A percentile compares a stretch with the other conserved stretches of the same genome.
These are phyloP conservation scores for Trypanosoma melophagium DNA, from an alignment of 208 protist species.

Conservation along the genomic window DNA sequence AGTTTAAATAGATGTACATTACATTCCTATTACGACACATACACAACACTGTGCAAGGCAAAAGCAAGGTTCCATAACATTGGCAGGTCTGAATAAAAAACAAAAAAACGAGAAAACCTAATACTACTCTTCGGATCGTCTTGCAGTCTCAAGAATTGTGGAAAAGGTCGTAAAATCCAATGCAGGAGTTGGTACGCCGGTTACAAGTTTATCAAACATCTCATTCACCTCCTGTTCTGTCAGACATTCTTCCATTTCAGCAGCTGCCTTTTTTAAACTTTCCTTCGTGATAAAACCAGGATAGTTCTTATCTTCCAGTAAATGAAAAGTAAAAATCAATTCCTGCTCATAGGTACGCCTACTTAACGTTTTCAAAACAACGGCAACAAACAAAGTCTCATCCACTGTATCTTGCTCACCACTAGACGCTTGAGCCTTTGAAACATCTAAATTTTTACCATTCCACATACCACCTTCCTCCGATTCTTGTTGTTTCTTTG, in stretches of 20 bases:
- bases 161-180: slow-evolving; percentile 79
- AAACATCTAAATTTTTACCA: background rate
- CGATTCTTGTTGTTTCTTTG: slow-evolving; percentile 10
- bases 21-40: no score
- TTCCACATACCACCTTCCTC: background rate
- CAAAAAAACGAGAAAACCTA: slow-evolving; percentile 1
- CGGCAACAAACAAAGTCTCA: slow-evolving; percentile 64
- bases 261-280: slow-evolving; percentile 53
- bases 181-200: slow-evolving; percentile 60
- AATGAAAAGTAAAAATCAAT: slow-evolving; percentile 58
- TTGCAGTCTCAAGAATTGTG: slow-evolving; percentile 48
- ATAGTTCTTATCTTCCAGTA: slow-evolving; percentile 78
- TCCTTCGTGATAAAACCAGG: slow-evolving; percentile 84
- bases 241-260: slow-evolving; percentile 62
- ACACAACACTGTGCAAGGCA: no score
- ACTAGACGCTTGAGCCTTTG: slow-evolving; percentile 5
- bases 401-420: slow-evolving; percentile 50
- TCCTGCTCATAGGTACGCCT: slow-evolving; percentile 73
- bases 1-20: no score
- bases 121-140: slow-evolving; percentile 39
- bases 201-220: slow-evolving; percentile 86
- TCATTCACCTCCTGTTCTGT: slow-evolving; percentile 78
- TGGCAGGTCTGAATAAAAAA: background rate
- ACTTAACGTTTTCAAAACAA: slow-evolving; percentile 67
- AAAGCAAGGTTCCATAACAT: background rate